Conservation (phyloP, 1,139 yeast species). For the Lodderomyces parapsilosis region DNA sequence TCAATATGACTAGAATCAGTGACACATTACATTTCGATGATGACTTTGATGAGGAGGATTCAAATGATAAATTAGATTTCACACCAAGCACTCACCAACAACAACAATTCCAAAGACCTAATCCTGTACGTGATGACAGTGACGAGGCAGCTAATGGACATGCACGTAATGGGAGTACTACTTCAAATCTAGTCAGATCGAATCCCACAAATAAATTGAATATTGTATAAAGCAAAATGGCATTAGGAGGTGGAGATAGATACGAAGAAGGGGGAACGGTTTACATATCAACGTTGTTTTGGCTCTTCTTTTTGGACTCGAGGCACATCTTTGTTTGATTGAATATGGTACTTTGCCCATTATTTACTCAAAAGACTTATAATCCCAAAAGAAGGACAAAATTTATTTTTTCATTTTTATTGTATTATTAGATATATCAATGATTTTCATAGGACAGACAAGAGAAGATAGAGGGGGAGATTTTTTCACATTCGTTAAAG, state of each 20-base stretch:
- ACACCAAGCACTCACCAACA: conserved; percentile 3
- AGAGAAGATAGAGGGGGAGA: neutral
- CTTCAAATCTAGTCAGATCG: conserved; percentile 22
- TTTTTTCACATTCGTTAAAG: neutral
- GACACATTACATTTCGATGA: conserved; percentile 27
- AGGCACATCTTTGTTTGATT: neutral
- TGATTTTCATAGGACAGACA: neutral
- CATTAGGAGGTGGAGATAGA: neutral
- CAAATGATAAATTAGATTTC: conserved; percentile 8
- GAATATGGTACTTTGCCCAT: neutral
- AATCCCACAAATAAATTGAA: conserved; percentile 33
- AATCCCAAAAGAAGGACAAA: neutral
- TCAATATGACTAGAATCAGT: conserved; percentile 28
- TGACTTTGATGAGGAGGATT: conserved; percentile 9
- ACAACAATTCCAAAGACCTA: conserved; percentile 2
- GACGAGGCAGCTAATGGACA: neutral
- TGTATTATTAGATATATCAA: neutral
- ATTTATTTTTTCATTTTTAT: neutral
- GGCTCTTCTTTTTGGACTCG: too few relatives aligned
- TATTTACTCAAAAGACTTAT: neutral
- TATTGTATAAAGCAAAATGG: conserved; percentile 19
- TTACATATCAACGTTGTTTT: too few relatives aligned
- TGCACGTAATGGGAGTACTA: conserved; percentile 28
- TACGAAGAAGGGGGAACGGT: neutral
- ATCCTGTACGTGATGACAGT: neutral